Conservation (phyloP, 345 rosid genomes). For the Gossypium raimondii region DNA sequence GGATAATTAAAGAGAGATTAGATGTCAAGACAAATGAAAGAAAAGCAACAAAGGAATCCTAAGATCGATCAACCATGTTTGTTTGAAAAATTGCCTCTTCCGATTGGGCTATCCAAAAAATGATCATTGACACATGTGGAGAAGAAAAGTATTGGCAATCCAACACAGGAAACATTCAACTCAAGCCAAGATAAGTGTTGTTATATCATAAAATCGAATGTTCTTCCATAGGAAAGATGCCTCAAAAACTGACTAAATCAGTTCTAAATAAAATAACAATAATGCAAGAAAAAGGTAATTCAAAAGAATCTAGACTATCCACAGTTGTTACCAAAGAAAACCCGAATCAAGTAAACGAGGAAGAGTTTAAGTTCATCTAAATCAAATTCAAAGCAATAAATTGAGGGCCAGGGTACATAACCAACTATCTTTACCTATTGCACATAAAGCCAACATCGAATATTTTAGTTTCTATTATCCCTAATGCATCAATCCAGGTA, state of each 20-base stretch:
- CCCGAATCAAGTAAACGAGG: too few species aligned
- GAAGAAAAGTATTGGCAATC: too few species aligned
- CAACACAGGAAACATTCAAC: not conserved
- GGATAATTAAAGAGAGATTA: constrained; percentile 2
- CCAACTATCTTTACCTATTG: not conserved
- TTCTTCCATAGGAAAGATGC: not conserved
- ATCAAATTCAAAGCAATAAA: not conserved
- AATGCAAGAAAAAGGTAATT: not conserved
- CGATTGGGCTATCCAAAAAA: not conserved
- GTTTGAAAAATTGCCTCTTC: not conserved
- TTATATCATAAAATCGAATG: not conserved
- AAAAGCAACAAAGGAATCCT: not conserved
- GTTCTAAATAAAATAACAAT: not conserved
- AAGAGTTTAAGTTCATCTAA: not conserved
- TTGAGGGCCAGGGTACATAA: not conserved
- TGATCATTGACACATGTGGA: not conserved
- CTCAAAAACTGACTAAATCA: not conserved
- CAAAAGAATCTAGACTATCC: not conserved
- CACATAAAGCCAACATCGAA: not conserved
- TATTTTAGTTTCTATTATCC: not conserved
- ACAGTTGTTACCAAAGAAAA: not conserved
- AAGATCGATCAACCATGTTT: not conserved
- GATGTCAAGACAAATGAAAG: not conserved
- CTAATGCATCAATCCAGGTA: not conserved
- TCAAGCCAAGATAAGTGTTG: not conserved